Base-by-base conservation (phyloP, 257 asterid genomes). In the Ophiorrhiza pumila region DNA sequence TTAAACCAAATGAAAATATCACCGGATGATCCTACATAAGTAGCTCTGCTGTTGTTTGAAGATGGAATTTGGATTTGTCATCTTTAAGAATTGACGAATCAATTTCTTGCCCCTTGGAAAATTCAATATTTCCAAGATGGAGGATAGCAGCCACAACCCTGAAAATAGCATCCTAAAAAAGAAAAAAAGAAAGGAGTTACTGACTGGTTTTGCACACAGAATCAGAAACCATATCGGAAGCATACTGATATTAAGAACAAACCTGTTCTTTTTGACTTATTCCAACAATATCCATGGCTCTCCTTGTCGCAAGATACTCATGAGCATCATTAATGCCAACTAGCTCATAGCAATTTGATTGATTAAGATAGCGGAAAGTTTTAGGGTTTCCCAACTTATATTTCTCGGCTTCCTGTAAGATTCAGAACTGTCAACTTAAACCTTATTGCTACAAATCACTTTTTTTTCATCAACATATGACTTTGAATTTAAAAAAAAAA, bases 211-310 rank as follows among this genome's bases (percentile, higher is more conserved):
- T 46, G 25, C 39, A 29, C 59, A 49, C 39, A 49, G 43, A 57
- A 46, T 46, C 25, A 71, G 58, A 59, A 63, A 35, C 29, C 41
- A 60, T 49, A 68, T 62, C 72, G 56, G 34, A 57, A 70, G 78
- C 53, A 73, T 72, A 47, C 57, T 65, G 71, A 65, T 23, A 20
- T 60, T 64, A 76, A 76, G 66, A 76, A 47, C 41, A 61, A 74
- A 91, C 98, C 96, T 95, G 98, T 82, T 95, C 98, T 73, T 83
- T 78, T 78, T 86, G 86, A 81, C 96, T 95, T 81, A 95, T 95
- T 71, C 99, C 99, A 39, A 95, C 96, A 71, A 95, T 74, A 83
- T 92, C 98, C 99, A 95, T 95, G 74, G 99, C 99, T 78, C 96
- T 88, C 81, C 99, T 87, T 72, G 97, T 92, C n/a, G 90, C 98